Evolutionary conservation across 1,284 basidiomycete species (phyloP).

Genomic region (Malassezia vespertilionis): DNA sequence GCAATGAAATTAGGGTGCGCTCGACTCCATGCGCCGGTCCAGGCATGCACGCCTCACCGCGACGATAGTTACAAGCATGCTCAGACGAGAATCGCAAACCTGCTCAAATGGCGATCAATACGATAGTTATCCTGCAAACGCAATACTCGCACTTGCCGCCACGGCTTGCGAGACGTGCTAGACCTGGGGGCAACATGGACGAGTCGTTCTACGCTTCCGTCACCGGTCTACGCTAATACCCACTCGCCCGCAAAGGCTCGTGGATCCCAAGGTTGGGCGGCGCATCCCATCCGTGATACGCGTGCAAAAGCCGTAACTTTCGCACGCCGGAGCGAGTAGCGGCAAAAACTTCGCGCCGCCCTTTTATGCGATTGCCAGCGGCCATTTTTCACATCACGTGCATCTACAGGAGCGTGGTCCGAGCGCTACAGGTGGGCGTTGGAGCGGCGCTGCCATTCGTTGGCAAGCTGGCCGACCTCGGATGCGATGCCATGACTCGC

Average conservation of each 20-base stretch:
- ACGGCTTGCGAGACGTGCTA: not conserved
- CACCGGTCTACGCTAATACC: slow-evolving; percentile 16
- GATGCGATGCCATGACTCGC: slow-evolving; percentile 37
- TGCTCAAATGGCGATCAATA: slow-evolving; percentile 19
- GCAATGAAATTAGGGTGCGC: slow-evolving; percentile 20
- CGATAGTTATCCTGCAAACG: slow-evolving; percentile 11
- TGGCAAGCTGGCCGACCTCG: slow-evolving; percentile 29
- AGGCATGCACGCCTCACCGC: not conserved
- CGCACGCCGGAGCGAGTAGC: slow-evolving; percentile 11
- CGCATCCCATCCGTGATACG: slow-evolving; percentile 17
- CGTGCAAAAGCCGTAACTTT: slow-evolving; percentile 13
- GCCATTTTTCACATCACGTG: slow-evolving; percentile 1
- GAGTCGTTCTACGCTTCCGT: slow-evolving; percentile 12
- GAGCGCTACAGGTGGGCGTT: slow-evolving; percentile 8
- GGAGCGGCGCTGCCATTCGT: slow-evolving; percentile 10
- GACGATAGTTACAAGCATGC: slow-evolving; percentile 1
- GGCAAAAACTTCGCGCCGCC: not conserved
- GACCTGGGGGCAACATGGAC: not conserved
- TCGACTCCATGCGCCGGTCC: slow-evolving; percentile 1
- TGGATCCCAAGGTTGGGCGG: slow-evolving; percentile 3
- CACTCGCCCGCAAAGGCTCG: slow-evolving; percentile 19
- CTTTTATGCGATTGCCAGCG: slow-evolving; percentile 4
- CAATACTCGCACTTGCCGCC: not conserved
- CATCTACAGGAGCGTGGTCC: not conserved
- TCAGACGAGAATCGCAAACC: slow-evolving; percentile 14